These are phyloP conservation scores for Acacia crassicarpa DNA, from an alignment of 306 rosid genomes.

Conservation along the genomic window DNA sequence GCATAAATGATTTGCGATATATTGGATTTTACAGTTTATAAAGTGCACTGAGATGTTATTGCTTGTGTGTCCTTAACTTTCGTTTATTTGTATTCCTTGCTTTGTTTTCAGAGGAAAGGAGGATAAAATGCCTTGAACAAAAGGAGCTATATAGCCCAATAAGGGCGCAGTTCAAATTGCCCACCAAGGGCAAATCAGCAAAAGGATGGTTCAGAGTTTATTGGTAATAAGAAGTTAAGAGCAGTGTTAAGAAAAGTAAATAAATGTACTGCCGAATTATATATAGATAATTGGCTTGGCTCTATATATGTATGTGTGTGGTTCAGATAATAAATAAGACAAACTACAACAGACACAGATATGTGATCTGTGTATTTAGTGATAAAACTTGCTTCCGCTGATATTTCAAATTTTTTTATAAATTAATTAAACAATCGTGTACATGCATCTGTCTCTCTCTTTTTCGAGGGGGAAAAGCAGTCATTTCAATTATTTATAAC, in stretches of 20 bases:
- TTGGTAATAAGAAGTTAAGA: background rate
- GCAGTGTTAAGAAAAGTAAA: background rate
- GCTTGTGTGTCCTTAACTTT: background rate
- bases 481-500: no score
- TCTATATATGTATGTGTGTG: background rate
- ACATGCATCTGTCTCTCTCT: no score
- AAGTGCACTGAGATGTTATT: background rate
- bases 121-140: background rate
- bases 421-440: no score
- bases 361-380: no score
- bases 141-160: background rate
- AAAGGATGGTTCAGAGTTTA: background rate
- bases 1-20: no score
- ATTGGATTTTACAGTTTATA: no score
- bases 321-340: no score
- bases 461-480: no score
- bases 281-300: background rate
- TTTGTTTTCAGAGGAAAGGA: background rate
- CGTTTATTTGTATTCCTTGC: background rate
- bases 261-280: background rate
- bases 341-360: no score
- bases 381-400: no score
- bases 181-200: fast-evolving
- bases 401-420: no score
- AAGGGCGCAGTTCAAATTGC: no score